Evolutionary conservation across 371 early-diverging fungal species (phyloP).

Genomic region (Circinella minor): DNA sequence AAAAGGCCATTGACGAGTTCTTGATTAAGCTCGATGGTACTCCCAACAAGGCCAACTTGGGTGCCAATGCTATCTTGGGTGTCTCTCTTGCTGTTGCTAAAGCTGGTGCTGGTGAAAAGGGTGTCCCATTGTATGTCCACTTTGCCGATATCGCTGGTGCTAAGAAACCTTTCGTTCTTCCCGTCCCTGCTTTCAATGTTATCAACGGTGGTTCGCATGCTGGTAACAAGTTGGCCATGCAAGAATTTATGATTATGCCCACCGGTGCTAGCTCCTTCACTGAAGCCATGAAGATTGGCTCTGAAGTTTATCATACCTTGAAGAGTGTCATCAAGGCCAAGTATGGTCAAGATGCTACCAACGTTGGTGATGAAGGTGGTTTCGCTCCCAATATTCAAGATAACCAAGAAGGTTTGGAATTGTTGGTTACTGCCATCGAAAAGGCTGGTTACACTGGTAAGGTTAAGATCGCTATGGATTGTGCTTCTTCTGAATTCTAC

Average conservation of each 20-base stretch:
- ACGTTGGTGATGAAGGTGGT: conserved; percentile 99
- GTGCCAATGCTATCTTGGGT: conserved; percentile 99
- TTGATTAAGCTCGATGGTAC: conserved; percentile 95
- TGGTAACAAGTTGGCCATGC: conserved; percentile 99
- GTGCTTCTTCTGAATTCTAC: conserved; percentile 99
- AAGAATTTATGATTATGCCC: conserved; percentile 99
- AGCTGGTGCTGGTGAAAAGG: conserved; percentile 94
- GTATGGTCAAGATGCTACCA: conserved; percentile 98
- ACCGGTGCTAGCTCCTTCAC: conserved; percentile 93
- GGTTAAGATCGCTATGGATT: conserved; percentile 98
- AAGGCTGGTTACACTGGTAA: conserved; percentile 95
- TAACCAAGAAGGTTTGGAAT: conserved; percentile 96
- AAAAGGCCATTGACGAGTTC: conserved; percentile 91
- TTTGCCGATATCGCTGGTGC: conserved; percentile 86
- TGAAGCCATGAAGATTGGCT: conserved; percentile 98
- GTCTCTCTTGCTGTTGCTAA: conserved; percentile 96
- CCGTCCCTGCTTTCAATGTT: conserved; percentile 99
- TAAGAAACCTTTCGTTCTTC: conserved; percentile 90
- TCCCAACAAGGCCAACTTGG: conserved; percentile 93
- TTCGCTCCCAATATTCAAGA: conserved; percentile 99
- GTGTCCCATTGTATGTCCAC: conserved; percentile 93
- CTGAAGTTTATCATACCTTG: conserved; percentile 96
- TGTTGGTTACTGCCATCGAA: conserved; percentile 89
- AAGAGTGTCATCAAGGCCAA: conserved; percentile 96
- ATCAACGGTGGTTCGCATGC: conserved; percentile 99